A percentile compares a stretch with the other conserved stretches of the same genome.
These are phyloP conservation scores for Endotrypanum monterogeii DNA, from an alignment of 208 protist species.

Conservation along the genomic window DNA sequence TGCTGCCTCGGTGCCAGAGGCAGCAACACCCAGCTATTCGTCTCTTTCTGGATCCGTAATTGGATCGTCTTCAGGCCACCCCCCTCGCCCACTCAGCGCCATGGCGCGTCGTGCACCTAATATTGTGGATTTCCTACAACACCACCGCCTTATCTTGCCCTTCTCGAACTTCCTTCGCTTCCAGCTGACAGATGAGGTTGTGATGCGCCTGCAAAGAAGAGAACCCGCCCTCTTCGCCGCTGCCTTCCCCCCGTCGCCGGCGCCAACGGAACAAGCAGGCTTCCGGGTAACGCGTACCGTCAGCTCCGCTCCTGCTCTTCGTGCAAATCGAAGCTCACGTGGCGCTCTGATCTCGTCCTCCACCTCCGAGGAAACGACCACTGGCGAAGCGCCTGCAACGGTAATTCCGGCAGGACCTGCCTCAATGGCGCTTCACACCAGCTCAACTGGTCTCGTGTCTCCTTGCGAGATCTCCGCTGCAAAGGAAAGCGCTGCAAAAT, in stretches of 20 bases:
- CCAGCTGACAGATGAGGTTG: constrained; percentile 44
- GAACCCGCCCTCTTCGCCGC: constrained; percentile 22
- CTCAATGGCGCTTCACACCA: background rate
- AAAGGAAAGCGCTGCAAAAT: background rate
- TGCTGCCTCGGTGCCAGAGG: background rate
- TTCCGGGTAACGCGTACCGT: constrained; percentile 3
- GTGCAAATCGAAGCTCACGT: background rate
- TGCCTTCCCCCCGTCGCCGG: constrained; percentile 3
- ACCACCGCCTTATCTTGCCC: constrained; percentile 53
- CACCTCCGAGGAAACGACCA: background rate
- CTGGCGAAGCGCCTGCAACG: background rate
- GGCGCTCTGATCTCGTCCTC: background rate
- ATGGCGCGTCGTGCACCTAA: constrained; percentile 20
- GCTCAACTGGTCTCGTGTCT: background rate
- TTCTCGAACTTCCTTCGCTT: constrained; percentile 63
- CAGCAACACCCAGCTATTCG: background rate
- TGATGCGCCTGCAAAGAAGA: constrained; percentile 27
- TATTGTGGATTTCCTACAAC: constrained; percentile 44
- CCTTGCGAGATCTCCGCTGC: background rate
- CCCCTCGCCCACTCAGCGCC: constrained; percentile 14
- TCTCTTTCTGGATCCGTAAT: background rate
- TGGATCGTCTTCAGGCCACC: background rate
- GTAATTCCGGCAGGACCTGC: background rate
- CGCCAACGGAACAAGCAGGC: constrained; percentile 1
- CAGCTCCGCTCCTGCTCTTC: constrained; percentile 1